Conservation (phyloP, 2,329 filamentous ascomycete species). For the Fusarium pseudoanthophilum region DNA sequence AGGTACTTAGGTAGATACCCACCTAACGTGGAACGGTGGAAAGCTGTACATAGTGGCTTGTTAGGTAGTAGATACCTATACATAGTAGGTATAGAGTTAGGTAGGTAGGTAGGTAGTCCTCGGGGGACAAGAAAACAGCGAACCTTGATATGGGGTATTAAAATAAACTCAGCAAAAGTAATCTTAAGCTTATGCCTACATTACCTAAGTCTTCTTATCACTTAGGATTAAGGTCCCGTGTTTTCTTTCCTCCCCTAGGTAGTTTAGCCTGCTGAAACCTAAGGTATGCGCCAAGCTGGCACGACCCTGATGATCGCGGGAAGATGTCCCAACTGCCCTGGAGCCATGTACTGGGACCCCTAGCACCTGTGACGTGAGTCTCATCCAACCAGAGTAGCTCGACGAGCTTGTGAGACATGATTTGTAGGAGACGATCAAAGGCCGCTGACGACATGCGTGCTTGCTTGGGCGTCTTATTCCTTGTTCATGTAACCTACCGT, state of each 20-base stretch:
- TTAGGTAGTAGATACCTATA: too few species aligned
- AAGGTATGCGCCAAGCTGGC: neutral
- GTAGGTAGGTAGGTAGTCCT: too few species aligned
- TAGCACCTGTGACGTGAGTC: slow-evolving; percentile 32
- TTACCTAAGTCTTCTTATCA: too few species aligned
- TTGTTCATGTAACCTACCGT: slow-evolving; percentile 5
- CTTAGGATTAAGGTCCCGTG: too few species aligned
- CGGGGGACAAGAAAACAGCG: too few species aligned
- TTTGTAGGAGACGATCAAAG: slow-evolving; percentile 29
- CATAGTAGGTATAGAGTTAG: too few species aligned
- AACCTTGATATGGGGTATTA: too few species aligned
- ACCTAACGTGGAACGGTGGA: neutral
- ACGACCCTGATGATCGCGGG: slow-evolving; percentile 6
- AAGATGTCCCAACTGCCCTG: neutral
- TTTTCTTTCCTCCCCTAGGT: neutral
- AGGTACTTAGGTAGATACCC: neutral
- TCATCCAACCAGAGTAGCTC: slow-evolving; percentile 31
- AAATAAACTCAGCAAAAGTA: too few species aligned
- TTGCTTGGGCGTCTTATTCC: slow-evolving; percentile 14
- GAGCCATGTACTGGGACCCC: slow-evolving; percentile 15
- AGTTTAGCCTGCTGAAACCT: neutral
- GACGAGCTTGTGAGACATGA: slow-evolving; percentile 26
- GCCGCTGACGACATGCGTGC: slow-evolving; percentile 37
- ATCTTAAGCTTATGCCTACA: too few species aligned
- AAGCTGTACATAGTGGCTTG: neutral